Percentiles rank a stretch among this genome's conserved stretches.
These are phyloP conservation scores for Rheum nobile DNA, from an alignment of 148 eudicot species.

Conservation along the genomic window DNA sequence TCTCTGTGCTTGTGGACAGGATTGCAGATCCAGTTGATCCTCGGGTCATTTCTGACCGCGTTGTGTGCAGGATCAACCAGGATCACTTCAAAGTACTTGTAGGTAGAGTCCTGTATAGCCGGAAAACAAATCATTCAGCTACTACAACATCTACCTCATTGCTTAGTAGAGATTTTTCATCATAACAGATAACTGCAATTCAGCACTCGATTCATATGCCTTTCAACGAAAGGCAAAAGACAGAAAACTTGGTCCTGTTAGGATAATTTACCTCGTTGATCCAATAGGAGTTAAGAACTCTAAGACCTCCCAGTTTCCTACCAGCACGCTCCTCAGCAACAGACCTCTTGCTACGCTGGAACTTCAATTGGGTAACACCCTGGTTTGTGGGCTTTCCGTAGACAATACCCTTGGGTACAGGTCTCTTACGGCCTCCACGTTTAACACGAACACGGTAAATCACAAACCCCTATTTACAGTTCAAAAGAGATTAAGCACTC, in stretches of 20 bases:
- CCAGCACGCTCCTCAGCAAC: constrained; percentile 9
- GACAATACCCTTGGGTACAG: constrained; percentile 4
- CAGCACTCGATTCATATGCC: not conserved
- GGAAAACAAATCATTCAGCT: not conserved
- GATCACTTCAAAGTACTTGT: constrained; percentile 40
- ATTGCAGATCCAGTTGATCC: constrained; percentile 49
- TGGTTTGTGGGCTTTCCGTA: constrained; percentile 8
- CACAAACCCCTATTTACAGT: not conserved
- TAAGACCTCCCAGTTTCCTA: constrained; percentile 8
- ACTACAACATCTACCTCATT: not conserved
- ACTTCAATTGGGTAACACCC: constrained; percentile 6
- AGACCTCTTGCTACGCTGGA: constrained; percentile 9
- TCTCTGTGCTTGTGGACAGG: constrained; percentile 52
- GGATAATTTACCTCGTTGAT: constrained; percentile 16
- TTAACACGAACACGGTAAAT: constrained; percentile 2
- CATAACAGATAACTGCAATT: no score
- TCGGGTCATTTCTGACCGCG: constrained; percentile 36
- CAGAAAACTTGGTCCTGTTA: not conserved
- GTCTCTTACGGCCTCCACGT: constrained; percentile 9
- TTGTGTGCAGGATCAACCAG: constrained; percentile 42
- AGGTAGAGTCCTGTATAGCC: constrained; percentile 34
- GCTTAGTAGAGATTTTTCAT: no score
- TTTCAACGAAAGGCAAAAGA: not conserved
- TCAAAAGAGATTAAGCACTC: not conserved
- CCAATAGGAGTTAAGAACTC: constrained; percentile 42